Conservation (phyloP, 1,284 basidiomycete species). For the Lentinula novae-zelandiae region DNA sequence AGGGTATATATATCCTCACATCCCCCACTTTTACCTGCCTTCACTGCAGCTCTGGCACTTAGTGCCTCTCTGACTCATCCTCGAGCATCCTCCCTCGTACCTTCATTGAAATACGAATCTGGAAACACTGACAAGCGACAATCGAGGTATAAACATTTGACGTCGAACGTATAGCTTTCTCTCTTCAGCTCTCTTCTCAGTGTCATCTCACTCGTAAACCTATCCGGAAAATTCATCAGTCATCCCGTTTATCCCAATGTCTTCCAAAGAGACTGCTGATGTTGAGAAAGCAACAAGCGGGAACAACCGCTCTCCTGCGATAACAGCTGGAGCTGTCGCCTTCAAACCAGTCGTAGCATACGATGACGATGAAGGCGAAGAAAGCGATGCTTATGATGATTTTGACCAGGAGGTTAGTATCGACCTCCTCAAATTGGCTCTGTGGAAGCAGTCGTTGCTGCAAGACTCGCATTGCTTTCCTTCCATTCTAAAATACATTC, state of each 20-base stretch:
- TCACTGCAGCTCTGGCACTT: neutral
- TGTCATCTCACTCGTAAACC: neutral
- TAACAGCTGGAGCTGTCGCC: neutral
- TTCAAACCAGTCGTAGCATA: neutral
- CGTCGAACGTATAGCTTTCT: too few species aligned
- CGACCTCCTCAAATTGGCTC: neutral
- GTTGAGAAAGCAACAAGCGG: neutral
- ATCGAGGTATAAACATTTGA: neutral
- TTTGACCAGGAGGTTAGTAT: constrained; percentile 13
- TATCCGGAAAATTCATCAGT: neutral
- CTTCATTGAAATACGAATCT: neutral
- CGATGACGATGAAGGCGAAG: constrained; percentile 12
- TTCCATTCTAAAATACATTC: neutral
- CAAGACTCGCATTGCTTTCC: too few species aligned
- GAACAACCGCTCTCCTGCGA: neutral
- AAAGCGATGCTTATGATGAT: constrained; percentile 14
- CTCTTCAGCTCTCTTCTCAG: neutral
- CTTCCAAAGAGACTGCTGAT: neutral
- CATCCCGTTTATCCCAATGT: neutral
- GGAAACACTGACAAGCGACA: neutral
- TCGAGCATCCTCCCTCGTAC: too few species aligned
- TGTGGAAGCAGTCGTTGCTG: neutral
- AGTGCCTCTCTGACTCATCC: neutral
- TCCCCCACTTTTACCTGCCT: too few species aligned
- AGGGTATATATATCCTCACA: neutral